A percentile compares a stretch with the other conserved stretches of the same genome.
phyloP scores from a whole-genome alignment of 257 asterid genomes.

The Orobanche coerulescens region DNA sequence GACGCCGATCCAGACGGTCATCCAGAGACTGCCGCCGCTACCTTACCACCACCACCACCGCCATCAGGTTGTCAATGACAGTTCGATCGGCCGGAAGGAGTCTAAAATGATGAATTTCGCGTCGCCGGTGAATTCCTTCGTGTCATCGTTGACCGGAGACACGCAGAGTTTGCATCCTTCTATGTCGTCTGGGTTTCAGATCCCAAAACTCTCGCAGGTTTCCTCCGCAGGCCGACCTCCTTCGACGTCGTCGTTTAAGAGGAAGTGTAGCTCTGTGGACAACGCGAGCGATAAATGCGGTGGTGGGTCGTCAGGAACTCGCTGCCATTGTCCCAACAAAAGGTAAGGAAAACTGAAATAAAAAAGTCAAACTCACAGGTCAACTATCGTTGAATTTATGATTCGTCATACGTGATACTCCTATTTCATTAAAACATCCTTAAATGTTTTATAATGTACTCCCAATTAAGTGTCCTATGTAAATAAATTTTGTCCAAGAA shows the following conservation, averaged over 20 bases:
- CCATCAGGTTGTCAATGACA: too few species aligned
- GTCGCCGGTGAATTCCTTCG: constrained; percentile 51
- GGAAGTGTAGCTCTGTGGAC: constrained; percentile 64
- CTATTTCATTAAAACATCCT: too few species aligned
- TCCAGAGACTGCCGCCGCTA: constrained; percentile 76
- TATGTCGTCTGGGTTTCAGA: constrained; percentile 73
- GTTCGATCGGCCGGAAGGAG: constrained; percentile 27
- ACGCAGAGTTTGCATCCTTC: constrained; percentile 57
- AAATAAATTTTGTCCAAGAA: too few species aligned
- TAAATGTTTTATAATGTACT: too few species aligned
- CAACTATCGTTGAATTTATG: too few species aligned
- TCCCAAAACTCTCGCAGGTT: constrained; percentile 59
- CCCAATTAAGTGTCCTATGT: too few species aligned
- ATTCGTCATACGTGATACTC: too few species aligned
- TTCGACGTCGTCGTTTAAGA: constrained; percentile 48
- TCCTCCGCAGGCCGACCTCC: constrained; percentile 65
- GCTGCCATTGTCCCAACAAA: constrained; percentile 78
- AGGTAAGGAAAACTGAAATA: constrained; percentile 32
- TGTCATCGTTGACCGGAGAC: constrained; percentile 77
- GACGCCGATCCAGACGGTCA: too few species aligned
- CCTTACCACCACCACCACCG: constrained; percentile 55
- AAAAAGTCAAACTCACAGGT: constrained; percentile 8
- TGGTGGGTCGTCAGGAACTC: constrained; percentile 46
- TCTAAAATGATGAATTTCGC: constrained; percentile 61
- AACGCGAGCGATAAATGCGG: constrained; percentile 38